phyloP scores from a whole-genome alignment of 352 stramenopile genomes.

The Aphanomyces euteiches region DNA sequence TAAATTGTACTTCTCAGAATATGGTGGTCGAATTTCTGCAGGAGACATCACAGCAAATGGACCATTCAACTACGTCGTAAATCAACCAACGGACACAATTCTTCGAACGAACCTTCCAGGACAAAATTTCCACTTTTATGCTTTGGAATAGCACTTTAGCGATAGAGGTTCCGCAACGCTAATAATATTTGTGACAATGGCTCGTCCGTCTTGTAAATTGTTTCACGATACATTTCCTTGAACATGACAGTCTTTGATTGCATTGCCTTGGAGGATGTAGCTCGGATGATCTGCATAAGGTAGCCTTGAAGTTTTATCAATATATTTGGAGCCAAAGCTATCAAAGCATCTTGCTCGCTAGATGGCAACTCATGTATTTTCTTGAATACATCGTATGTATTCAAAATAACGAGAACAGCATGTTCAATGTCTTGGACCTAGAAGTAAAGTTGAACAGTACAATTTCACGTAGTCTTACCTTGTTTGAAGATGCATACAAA shows the following conservation, averaged over 20 bases:
- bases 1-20: slow-evolving; percentile 18
- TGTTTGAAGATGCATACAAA: slow-evolving; percentile 46
- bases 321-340: slow-evolving; percentile 34
- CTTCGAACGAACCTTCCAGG: neutral
- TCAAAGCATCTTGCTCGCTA: slow-evolving; percentile 13
- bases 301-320: slow-evolving; percentile 54
- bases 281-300: slow-evolving; percentile 61
- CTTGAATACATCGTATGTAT: slow-evolving; percentile 68
- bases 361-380: slow-evolving; percentile 27
- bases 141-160: neutral
- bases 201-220: slow-evolving; percentile 47
- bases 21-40: slow-evolving; percentile 18
- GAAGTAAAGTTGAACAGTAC: neutral
- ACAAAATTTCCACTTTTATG: neutral
- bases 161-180: slow-evolving; percentile 7
- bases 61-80: neutral
- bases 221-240: slow-evolving; percentile 84
- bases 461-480: neutral
- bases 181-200: slow-evolving; percentile 14
- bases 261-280: neutral
- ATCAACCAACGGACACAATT: neutral
- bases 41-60: neutral
- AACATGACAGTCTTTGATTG: slow-evolving; percentile 41
- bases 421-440: slow-evolving; percentile 73
- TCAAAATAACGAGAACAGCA: slow-evolving; percentile 67